These are phyloP conservation scores for Diaporthe aspalathi DNA, from an alignment of 2,329 filamentous ascomycete genomes.

Conservation along the genomic window DNA sequence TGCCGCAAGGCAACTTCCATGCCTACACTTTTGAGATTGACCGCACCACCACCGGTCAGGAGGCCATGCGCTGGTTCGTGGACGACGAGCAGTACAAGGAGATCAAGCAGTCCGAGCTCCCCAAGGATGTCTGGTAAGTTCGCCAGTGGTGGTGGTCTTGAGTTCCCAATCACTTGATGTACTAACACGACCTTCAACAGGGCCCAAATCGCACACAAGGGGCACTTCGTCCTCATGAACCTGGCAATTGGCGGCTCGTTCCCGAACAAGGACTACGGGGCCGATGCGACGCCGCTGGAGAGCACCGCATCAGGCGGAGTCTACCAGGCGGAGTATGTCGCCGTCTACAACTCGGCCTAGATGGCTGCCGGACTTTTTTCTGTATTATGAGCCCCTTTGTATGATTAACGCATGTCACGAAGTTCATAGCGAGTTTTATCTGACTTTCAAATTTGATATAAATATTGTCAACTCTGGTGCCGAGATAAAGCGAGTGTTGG, in stretches of 20 bases:
- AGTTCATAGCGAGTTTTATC: neutral
- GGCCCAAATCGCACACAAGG: constrained; percentile 13
- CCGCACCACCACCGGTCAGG: constrained; percentile 8
- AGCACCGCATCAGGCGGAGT: neutral
- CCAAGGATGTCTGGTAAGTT: constrained; percentile 15
- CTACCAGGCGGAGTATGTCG: constrained; percentile 19
- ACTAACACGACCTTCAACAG: neutral
- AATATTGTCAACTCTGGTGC: too few relatives aligned
- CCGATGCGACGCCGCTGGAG: constrained; percentile 15
- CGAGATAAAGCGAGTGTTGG: neutral
- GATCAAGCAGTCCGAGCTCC: constrained; percentile 14
- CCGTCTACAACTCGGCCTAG: constrained; percentile 9
- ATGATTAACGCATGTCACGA: neutral
- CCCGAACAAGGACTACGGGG: constrained; percentile 16
- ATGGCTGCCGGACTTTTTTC: neutral
- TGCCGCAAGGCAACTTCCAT: constrained; percentile 23
- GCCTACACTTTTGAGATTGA: constrained; percentile 17
- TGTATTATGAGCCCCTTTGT: neutral
- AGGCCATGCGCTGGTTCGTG: constrained; percentile 21
- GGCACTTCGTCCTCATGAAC: constrained; percentile 16
- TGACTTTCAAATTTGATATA: neutral
- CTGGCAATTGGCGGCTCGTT: neutral
- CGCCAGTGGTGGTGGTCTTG: too few relatives aligned
- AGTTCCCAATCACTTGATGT: neutral
- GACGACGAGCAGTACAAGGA: constrained; percentile 16